A percentile compares a stretch with the other conserved stretches of the same genome.
Conservation (phyloP, 2,329 filamentous ascomycete genomes). For the Ploettnerulaceae sp. region DNA sequence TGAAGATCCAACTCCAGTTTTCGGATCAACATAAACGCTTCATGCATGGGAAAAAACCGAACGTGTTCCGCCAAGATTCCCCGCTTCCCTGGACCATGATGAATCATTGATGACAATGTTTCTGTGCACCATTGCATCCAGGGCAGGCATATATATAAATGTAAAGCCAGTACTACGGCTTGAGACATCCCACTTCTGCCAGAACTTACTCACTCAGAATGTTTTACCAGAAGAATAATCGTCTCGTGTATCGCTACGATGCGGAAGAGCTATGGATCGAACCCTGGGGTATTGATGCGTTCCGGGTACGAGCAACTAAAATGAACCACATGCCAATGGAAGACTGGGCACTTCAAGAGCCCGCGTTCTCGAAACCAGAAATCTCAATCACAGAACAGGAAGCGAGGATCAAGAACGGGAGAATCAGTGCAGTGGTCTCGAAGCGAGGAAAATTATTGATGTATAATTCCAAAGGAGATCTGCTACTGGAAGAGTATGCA, state of each 20-base stretch:
- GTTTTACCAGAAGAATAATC: conserved; percentile 25
- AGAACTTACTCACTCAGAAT: conserved; percentile 15
- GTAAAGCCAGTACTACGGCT: neutral
- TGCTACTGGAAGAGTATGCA: conserved; percentile 47
- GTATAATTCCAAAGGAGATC: conserved; percentile 38
- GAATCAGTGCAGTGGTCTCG: conserved; percentile 43
- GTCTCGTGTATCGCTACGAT: conserved; percentile 35
- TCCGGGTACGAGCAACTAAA: conserved; percentile 45
- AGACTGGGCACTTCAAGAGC: conserved; percentile 38
- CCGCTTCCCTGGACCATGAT: no score
- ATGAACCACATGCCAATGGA: conserved; percentile 36
- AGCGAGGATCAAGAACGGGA: conserved; percentile 42
- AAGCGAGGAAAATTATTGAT: conserved; percentile 45
- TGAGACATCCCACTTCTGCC: neutral
- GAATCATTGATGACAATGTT: neutral
- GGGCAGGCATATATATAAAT: neutral
- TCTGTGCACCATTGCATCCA: neutral
- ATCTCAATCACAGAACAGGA: conserved; percentile 3
- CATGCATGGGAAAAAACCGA: neutral
- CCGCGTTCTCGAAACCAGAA: neutral
- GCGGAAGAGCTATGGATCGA: conserved; percentile 46
- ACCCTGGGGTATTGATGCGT: conserved; percentile 44
- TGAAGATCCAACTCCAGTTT: conserved; percentile 5
- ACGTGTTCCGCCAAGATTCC: no score
- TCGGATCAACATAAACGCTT: conserved; percentile 1